These are phyloP conservation scores for Cryptococcus sp. DNA, from an alignment of 1,284 basidiomycete species.

Conservation along the genomic window DNA sequence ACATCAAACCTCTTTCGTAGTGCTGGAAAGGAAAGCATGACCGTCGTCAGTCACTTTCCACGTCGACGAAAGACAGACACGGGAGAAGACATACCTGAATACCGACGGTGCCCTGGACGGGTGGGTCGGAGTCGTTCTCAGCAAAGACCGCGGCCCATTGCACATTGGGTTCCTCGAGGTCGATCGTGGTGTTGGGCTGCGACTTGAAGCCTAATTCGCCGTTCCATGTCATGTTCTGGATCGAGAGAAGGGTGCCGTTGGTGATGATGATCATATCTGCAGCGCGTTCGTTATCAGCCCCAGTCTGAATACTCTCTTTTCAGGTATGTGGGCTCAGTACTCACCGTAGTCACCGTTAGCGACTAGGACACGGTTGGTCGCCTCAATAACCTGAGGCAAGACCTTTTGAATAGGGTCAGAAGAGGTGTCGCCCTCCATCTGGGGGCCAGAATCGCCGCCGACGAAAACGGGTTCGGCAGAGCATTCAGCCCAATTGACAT, in stretches of 20 bases:
- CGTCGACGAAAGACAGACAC: not conserved
- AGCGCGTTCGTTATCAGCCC: not conserved
- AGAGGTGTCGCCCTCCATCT: slow-evolving; percentile 57
- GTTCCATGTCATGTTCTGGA: slow-evolving; percentile 46
- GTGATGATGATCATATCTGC: slow-evolving; percentile 34
- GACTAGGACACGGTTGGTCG: slow-evolving; percentile 67
- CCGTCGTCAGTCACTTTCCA: not conserved
- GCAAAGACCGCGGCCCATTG: slow-evolving; percentile 7
- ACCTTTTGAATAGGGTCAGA: slow-evolving; percentile 56
- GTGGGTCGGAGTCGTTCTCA: slow-evolving; percentile 4
- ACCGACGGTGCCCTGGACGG: slow-evolving; percentile 25
- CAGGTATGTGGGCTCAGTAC: slow-evolving; percentile 17
- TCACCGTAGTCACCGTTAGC: slow-evolving; percentile 60
- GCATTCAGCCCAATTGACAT: slow-evolving; percentile 67
- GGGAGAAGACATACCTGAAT: slow-evolving; percentile 4
- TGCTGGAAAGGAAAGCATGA: slow-evolving; percentile 9
- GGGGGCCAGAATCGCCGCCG: slow-evolving; percentile 29
- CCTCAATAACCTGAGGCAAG: slow-evolving; percentile 55
- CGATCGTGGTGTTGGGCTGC: slow-evolving; percentile 13
- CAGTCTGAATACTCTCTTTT: not conserved
- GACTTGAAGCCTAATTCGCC: slow-evolving; percentile 31
- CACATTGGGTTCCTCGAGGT: slow-evolving; percentile 9
- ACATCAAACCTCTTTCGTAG: slow-evolving; percentile 30
- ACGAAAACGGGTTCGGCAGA: slow-evolving; percentile 62
- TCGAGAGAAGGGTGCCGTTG: slow-evolving; percentile 34